Evolutionary conservation across 1,284 basidiomycete species (phyloP).

Genomic region (Veloporphyrellus conicus): DNA sequence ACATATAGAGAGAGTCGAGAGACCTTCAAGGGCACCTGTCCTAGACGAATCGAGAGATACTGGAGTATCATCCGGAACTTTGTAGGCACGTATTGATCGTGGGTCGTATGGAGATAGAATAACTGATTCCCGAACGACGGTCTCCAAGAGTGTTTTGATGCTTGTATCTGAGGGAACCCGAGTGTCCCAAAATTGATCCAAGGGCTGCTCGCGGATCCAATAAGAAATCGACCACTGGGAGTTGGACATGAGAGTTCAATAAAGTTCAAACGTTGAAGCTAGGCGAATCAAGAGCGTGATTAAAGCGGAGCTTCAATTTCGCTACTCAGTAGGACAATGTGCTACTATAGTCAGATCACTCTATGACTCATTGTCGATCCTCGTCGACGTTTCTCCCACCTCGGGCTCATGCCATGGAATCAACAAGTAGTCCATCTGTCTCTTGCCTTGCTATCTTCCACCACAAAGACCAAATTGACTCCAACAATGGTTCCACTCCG

Average conservation of each 20-base stretch:
- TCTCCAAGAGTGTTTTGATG: neutral
- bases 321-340: too few species aligned
- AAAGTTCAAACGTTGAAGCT: too few species aligned
- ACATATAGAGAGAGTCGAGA: neutral
- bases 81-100: neutral
- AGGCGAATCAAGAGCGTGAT: too few species aligned
- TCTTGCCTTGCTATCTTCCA: slow-evolving; percentile 32
- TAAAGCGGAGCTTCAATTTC: too few species aligned
- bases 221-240: neutral
- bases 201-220: neutral
- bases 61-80: neutral
- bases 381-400: slow-evolving; percentile 42
- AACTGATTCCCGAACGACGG: neutral
- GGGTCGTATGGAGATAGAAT: neutral
- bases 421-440: slow-evolving; percentile 49
- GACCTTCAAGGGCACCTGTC: neutral
- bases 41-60: neutral
- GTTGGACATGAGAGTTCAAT: too few species aligned
- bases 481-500: slow-evolving; percentile 33
- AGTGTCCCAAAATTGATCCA: neutral
- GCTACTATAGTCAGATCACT: too few species aligned
- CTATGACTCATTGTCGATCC: slow-evolving; percentile 23
- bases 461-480: slow-evolving; percentile 32
- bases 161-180: neutral
- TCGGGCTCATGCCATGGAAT: slow-evolving; percentile 56